phyloP scores from a whole-genome alignment of 2,329 filamentous ascomycete genomes.

The Orbilia quercus region DNA sequence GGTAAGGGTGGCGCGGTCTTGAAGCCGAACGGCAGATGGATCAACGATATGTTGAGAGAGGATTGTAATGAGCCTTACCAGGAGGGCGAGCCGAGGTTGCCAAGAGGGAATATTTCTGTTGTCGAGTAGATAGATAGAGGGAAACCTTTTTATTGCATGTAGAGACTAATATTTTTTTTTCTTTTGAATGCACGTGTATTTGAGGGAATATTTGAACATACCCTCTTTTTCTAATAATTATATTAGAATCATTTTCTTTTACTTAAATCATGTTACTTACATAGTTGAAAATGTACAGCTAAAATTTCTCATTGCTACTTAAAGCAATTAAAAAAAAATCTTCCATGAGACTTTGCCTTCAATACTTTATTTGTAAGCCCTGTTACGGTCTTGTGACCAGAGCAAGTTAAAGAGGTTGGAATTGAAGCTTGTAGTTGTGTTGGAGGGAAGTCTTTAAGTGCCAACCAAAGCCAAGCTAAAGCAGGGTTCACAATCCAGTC shows the following conservation, averaged over 20 bases:
- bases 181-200: not conserved
- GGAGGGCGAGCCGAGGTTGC: conserved; percentile 72
- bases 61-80: conserved; percentile 72
- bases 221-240: too few relatives aligned
- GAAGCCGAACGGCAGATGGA: conserved; percentile 73
- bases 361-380: too few relatives aligned
- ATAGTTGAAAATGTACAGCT: not conserved
- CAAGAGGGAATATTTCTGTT: conserved; percentile 61
- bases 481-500: not conserved
- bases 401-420: too few relatives aligned
- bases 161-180: not conserved
- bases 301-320: not conserved
- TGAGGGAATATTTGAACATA: too few relatives aligned
- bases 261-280: not conserved
- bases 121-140: conserved; percentile 28
- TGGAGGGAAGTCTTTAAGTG: not conserved
- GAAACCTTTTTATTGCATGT: not conserved
- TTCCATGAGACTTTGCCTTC: too few relatives aligned
- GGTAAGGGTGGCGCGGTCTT: conserved; percentile 69
- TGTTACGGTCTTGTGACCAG: too few relatives aligned
- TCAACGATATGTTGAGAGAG: conserved; percentile 78
- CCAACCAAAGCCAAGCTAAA: not conserved
- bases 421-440: too few relatives aligned
- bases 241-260: too few relatives aligned
- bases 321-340: too few relatives aligned